phyloP scores from a whole-genome alignment of 2,329 filamentous ascomycete genomes.

The Ophiostoma quercus region DNA sequence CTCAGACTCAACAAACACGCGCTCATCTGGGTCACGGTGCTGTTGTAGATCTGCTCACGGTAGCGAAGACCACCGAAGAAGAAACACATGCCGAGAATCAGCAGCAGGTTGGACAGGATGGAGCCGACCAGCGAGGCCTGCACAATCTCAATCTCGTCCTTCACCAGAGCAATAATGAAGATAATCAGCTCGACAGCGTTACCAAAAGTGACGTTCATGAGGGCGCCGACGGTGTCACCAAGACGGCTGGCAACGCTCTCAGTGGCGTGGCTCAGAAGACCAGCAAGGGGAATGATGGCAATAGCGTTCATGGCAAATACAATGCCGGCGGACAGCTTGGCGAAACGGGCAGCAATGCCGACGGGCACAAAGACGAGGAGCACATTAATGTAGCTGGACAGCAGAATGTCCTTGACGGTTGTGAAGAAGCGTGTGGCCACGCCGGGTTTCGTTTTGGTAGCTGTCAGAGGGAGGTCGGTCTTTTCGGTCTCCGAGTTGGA shows the following conservation, averaged over 20 bases:
- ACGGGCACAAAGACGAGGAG: constrained; percentile 66
- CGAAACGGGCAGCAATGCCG: constrained; percentile 53
- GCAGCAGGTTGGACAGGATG: constrained; percentile 68
- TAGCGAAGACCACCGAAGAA: constrained; percentile 63
- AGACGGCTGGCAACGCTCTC: constrained; percentile 79
- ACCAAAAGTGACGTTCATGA: constrained; percentile 88
- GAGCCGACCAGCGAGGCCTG: constrained; percentile 72
- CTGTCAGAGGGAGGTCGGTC: background rate
- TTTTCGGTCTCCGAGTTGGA: constrained; percentile 23
- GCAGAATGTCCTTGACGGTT: constrained; percentile 49
- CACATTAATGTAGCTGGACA: constrained; percentile 60
- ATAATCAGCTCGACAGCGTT: constrained; percentile 89
- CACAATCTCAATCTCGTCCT: constrained; percentile 66
- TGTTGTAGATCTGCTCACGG: constrained; percentile 68
- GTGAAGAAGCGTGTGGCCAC: constrained; percentile 39
- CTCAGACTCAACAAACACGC: constrained; percentile 63
- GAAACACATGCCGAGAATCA: constrained; percentile 73
- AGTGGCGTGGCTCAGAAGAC: constrained; percentile 75
- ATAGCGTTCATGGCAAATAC: constrained; percentile 60
- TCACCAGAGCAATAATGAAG: constrained; percentile 39
- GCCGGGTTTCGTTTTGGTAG: constrained; percentile 10
- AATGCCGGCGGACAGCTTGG: constrained; percentile 35
- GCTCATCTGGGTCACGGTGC: constrained; percentile 67
- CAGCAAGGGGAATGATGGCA: constrained; percentile 79
- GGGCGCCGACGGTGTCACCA: constrained; percentile 79